Percentiles rank a stretch among this genome's conserved stretches.
Conservation (phyloP, 139 green algal species). For the Tetratostichococcus sp. region DNA sequence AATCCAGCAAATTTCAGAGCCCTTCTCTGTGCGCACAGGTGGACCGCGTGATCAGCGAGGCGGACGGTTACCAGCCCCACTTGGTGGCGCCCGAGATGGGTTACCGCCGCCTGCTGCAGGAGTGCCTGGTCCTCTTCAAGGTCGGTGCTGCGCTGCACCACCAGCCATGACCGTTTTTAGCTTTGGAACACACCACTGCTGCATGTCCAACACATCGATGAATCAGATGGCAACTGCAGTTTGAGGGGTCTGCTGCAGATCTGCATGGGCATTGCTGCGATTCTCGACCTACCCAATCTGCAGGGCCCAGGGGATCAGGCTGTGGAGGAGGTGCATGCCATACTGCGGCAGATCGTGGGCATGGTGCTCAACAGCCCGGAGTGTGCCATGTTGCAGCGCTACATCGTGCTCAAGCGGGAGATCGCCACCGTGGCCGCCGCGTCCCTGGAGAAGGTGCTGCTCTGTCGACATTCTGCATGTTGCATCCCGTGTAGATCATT, state of each 20-base stretch:
- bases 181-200: no score
- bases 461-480: no score
- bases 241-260: no score
- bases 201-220: no score
- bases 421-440: constrained; percentile 64
- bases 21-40: background rate
- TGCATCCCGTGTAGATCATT: no score
- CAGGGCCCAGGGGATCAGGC: constrained; percentile 46
- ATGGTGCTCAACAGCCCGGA: constrained; percentile 58
- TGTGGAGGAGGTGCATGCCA: constrained; percentile 75
- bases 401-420: constrained; percentile 75
- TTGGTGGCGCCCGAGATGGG: constrained; percentile 94
- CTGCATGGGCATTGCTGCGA: no score
- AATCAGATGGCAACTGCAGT: no score
- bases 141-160: no score
- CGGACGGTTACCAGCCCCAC: constrained; percentile 96
- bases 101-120: constrained; percentile 87
- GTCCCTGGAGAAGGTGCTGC: constrained; percentile 41
- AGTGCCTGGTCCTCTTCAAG: constrained; percentile 38
- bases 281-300: no score
- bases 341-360: constrained; percentile 80
- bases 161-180: no score
- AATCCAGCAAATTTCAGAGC: no score
- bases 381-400: constrained; percentile 61
- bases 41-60: constrained; percentile 78